Conservation (phyloP, 2,329 filamentous ascomycete genomes). For the Orbilia blumenaviensis region DNA sequence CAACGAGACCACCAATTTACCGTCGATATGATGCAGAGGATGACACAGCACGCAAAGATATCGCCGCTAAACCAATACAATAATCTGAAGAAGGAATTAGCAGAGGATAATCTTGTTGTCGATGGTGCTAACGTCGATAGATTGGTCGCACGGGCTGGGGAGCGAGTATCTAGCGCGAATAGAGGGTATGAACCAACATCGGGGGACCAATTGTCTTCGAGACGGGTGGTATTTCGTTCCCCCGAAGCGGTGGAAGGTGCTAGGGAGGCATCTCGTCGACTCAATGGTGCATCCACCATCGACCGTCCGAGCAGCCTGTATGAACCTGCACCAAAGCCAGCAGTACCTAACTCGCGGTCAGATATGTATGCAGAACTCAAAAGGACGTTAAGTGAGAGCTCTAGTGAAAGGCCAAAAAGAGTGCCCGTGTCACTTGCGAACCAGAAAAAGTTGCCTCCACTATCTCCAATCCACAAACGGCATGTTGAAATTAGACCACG, state of each 20-base stretch:
- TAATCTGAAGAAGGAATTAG: slow-evolving; percentile 32
- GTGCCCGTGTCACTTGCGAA: neutral
- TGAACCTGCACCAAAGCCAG: slow-evolving; percentile 29
- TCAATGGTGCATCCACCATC: slow-evolving; percentile 43
- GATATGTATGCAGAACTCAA: slow-evolving; percentile 51
- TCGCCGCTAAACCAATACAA: slow-evolving; percentile 42
- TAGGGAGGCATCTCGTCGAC: slow-evolving; percentile 36
- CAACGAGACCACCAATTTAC: slow-evolving; percentile 45
- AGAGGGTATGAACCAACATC: slow-evolving; percentile 23
- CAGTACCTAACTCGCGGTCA: slow-evolving; percentile 6
- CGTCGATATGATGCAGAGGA: slow-evolving; percentile 53
- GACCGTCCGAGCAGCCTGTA: slow-evolving; percentile 40
- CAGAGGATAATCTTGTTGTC: slow-evolving; percentile 43
- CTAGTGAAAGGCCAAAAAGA: slow-evolving; percentile 48
- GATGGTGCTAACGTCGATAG: slow-evolving; percentile 41
- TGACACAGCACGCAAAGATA: slow-evolving; percentile 52
- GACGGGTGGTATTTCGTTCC: slow-evolving; percentile 43
- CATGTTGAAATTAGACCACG: slow-evolving; percentile 44
- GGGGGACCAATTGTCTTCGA: slow-evolving; percentile 7
- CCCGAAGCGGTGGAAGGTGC: slow-evolving; percentile 48
- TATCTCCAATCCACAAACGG: slow-evolving; percentile 42
- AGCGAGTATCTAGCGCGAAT: slow-evolving; percentile 22
- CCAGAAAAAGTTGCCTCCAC: slow-evolving; percentile 22
- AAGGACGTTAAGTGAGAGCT: slow-evolving; percentile 45
- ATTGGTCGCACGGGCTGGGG: slow-evolving; percentile 43